Evolutionary conservation across 805 yeast genomes (phyloP), one percentile per base, ranked within the genome.

Genomic region (Pichia nakasei): DNA sequence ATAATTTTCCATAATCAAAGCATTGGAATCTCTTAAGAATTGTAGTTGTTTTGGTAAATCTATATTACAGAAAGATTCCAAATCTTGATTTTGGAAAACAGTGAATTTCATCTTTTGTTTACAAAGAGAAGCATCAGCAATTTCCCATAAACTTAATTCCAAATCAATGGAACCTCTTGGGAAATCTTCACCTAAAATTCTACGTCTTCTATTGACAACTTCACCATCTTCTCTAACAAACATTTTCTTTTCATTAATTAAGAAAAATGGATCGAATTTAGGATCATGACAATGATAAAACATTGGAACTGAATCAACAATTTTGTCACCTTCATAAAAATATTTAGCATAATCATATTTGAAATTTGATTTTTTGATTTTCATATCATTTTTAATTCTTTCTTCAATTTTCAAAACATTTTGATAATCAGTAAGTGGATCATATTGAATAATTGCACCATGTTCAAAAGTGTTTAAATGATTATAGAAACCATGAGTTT

Each of bases 231-330:
- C 13, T 54, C 53, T 20, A 51, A 48, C 32, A 31, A 48, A 49
- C 29, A 38, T 38, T 17, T 38, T 48, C 56, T 68, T 44, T 38
- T 56, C 59, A 49, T 47, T 43, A 17, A 49, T 31, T 17, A 46
- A 45, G 7, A 41, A 54, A 68, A 72, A 70, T 1, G 77, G 77
- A 50, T 72, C 67, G 38, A 72, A 59, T 52, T 72, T 72, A 6
- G 77, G 76, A 52, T 60, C 66, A 52, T 72, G 73, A 19, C 74
- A 68, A 47, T 72, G 78, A 21, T 53, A 53, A 38, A 51, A 51
- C 44, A 51, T 42, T 29, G 54, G 53, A 22, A 41, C 39, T 41
- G 54, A 45, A 41, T 56, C 51, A 7, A 39, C 44, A 34, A 46
- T 39, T 24, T 48, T 49, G 44, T 48, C 52, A 21, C 38, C 37